These are phyloP conservation scores for Nadsonia fulvescens DNA, from an alignment of 805 yeast genomes.

Conservation along the genomic window DNA sequence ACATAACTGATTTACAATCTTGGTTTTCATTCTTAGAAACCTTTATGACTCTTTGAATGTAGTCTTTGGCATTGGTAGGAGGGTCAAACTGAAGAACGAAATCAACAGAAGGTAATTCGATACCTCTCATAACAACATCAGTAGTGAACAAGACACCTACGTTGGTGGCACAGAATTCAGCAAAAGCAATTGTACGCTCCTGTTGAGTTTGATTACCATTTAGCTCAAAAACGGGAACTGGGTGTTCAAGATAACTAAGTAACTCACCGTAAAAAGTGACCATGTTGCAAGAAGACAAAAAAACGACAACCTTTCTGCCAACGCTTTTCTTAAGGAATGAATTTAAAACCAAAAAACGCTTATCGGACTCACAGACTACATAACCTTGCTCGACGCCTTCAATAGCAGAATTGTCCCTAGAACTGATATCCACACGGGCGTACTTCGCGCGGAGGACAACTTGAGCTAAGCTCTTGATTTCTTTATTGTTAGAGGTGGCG, in stretches of 20 bases:
- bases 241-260: slow-evolving; percentile 84
- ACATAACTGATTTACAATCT: slow-evolving; percentile 88
- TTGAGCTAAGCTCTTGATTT: slow-evolving; percentile 95
- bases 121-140: slow-evolving; percentile 96
- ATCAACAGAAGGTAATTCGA: slow-evolving; percentile 95
- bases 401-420: slow-evolving; percentile 75
- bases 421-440: slow-evolving; percentile 78
- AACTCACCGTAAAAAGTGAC: slow-evolving; percentile 93
- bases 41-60: slow-evolving; percentile 94
- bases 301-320: slow-evolving; percentile 78
- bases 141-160: slow-evolving; percentile 91
- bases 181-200: slow-evolving; percentile 93
- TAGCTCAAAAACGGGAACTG: slow-evolving; percentile 88
- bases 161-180: slow-evolving; percentile 94
- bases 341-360: slow-evolving; percentile 73
- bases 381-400: slow-evolving; percentile 97
- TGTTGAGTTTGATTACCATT: slow-evolving; percentile 99
- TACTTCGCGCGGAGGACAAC: slow-evolving; percentile 92
- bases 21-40: slow-evolving; percentile 83
- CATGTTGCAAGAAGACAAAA: slow-evolving; percentile 89
- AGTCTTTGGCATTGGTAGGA: slow-evolving; percentile 86
- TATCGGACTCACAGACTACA: slow-evolving; percentile 92
- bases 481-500: slow-evolving; percentile 98
- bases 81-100: slow-evolving; percentile 89
- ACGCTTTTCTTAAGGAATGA: slow-evolving; percentile 85